phyloP scores from a whole-genome alignment of 176 grass and related monocot species.

The Stipa capillata region DNA sequence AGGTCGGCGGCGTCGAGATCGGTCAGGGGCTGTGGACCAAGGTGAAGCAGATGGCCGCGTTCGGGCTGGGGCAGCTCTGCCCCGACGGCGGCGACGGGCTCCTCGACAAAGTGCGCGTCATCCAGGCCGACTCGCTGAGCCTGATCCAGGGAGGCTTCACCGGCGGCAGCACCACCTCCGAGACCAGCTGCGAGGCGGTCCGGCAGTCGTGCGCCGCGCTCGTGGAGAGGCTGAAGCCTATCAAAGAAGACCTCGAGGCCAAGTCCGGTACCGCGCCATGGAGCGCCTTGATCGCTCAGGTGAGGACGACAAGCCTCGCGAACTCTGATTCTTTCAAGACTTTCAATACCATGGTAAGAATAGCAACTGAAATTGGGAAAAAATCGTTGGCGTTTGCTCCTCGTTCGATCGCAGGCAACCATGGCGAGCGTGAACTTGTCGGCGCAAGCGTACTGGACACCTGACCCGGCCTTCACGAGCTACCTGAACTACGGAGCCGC shows the following conservation, averaged over 20 bases:
- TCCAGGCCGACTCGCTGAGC: slow-evolving; percentile 72
- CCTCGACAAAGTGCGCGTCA: slow-evolving; percentile 54
- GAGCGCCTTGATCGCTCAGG: slow-evolving; percentile 53
- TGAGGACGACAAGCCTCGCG: not conserved
- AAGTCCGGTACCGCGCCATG: slow-evolving; percentile 39
- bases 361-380: not conserved
- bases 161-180: slow-evolving; percentile 76
- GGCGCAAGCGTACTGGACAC: slow-evolving; percentile 47
- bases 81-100: slow-evolving; percentile 35
- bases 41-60: slow-evolving; percentile 80
- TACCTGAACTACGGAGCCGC: slow-evolving; percentile 88
- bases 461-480: slow-evolving; percentile 23
- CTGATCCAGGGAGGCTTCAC: slow-evolving; percentile 74
- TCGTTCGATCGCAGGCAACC: slow-evolving; percentile 35
- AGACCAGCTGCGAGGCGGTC: slow-evolving; percentile 71
- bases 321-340: not conserved
- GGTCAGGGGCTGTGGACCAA: slow-evolving; percentile 89
- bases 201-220: slow-evolving; percentile 38
- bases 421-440: slow-evolving; percentile 51
- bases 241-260: slow-evolving; percentile 58
- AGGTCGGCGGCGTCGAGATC: slow-evolving; percentile 79
- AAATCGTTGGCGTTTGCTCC: not conserved
- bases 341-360: not conserved
- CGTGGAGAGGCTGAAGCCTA: slow-evolving; percentile 51
- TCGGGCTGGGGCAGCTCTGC: slow-evolving; percentile 45